Conservation (phyloP, 1,284 basidiomycete genomes). For the Puccinia hordei region DNA sequence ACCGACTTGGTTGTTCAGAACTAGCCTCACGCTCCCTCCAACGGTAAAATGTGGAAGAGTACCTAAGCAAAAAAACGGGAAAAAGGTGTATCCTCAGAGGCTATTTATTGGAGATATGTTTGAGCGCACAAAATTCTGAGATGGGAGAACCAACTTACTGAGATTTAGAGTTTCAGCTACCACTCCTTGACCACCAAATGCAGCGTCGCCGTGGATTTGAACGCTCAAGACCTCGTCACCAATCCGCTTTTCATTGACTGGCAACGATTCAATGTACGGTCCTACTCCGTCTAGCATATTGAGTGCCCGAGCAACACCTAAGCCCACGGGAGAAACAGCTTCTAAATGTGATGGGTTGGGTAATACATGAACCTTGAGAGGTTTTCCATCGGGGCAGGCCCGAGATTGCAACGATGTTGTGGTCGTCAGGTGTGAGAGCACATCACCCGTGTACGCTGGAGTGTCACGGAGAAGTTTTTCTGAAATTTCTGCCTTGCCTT, state of each 20-base stretch:
- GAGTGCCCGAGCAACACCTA: conserved; percentile 63
- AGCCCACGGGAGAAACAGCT: conserved; percentile 79
- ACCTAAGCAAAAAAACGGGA: neutral
- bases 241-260: conserved; percentile 23
- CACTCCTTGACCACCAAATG: conserved; percentile 83
- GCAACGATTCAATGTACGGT: neutral
- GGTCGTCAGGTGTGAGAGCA: conserved; percentile 76
- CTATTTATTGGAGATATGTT: no score
- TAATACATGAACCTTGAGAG: conserved; percentile 72
- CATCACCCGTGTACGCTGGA: conserved; percentile 72
- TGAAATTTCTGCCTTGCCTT: conserved; percentile 70
- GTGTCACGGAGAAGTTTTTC: conserved; percentile 57
- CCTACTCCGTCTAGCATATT: conserved; percentile 23
- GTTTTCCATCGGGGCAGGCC: conserved; percentile 60
- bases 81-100: conserved; percentile 11
- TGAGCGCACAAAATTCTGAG: neutral
- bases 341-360: conserved; percentile 88
- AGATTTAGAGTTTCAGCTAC: conserved; percentile 79
- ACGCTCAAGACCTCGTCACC: conserved; percentile 71
- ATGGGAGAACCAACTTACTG: conserved; percentile 13
- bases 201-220: conserved; percentile 84
- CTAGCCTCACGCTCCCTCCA: conserved; percentile 82
- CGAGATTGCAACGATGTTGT: conserved; percentile 38
- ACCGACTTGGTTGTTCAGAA: conserved; percentile 67
- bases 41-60: conserved; percentile 75